Base-by-base conservation (phyloP, 805 yeast genomes). In the Starmerella lactis-condensi region DNA sequence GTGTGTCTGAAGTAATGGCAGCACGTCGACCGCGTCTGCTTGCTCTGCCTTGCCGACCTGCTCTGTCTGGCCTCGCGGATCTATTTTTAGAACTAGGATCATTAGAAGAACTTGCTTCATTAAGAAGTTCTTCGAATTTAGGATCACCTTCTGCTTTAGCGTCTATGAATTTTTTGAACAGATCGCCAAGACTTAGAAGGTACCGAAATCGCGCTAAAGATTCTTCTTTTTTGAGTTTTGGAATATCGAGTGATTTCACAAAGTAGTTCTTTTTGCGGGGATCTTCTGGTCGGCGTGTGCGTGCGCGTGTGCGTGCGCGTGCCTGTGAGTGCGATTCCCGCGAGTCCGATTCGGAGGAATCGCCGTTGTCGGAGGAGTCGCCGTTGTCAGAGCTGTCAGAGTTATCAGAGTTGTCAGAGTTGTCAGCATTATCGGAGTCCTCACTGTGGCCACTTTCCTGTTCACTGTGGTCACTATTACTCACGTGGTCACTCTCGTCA, bases 91-190 rank as follows among this genome's bases (percentile, higher is more conserved):
- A n/a, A n/a, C n/a, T n/a, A n/a, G n/a, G n/a, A n/a, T n/a, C n/a
- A n/a, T n/a, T n/a, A n/a, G n/a, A n/a, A n/a, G n/a, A 9, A 22
- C 46, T 51, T 8, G 54, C 56, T 26, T 52, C 49, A 13, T 46
- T 48, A 7, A 58, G 40, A 10, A 58, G 41, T 26, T 32, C 35
- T 17, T 38, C 35, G 45, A 82, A 67, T 13, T 64, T 62, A 17
- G 73, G 70, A 46, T 82, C 93, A 43, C 72, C 71, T 32, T 77
- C 65, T 8, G 92, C 81, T 40, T 73, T 67, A 28, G 75, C 57
- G 43, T 81, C 79, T 33, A 83, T 77, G 51, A 83, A 83, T 46
- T 78, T 78, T 19, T 91, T 70, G 50, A 83, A 83, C 32, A 85
- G 57, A 40, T 77, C 91, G 0, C 93, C 79, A 19, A 83, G 58